Conservation (phyloP, 2,329 filamentous ascomycete genomes). For the Talaromyces rugulosus region DNA sequence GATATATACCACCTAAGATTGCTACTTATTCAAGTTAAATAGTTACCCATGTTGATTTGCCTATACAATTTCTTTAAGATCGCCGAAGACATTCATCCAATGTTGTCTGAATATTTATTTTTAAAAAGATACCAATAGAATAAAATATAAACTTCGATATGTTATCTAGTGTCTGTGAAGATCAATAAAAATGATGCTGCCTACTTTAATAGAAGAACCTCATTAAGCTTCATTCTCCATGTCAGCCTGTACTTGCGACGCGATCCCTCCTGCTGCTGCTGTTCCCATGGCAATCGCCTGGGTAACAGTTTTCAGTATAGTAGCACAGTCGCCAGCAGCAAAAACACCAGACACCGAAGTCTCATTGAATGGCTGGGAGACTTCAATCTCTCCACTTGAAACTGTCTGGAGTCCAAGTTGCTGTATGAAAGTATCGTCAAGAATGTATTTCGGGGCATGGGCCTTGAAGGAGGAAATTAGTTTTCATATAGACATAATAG, state of each 20-base stretch:
- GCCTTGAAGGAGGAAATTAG: not conserved
- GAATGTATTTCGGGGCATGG: slow-evolving; percentile 1
- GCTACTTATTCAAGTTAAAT: not conserved
- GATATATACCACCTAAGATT: not conserved
- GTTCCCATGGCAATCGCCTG: slow-evolving; percentile 7
- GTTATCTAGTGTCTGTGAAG: not conserved
- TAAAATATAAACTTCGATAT: not conserved
- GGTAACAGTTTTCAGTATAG: slow-evolving; percentile 5
- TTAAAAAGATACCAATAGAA: no score
- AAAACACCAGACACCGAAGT: slow-evolving; percentile 4
- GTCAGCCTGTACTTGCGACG: slow-evolving; percentile 3
- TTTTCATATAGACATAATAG: not conserved
- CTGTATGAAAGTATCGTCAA: slow-evolving; percentile 2
- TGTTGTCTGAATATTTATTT: no score
- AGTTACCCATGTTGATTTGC: not conserved
- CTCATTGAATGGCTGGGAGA: slow-evolving; percentile 6
- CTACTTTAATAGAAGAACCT: no score
- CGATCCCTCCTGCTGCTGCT: slow-evolving; percentile 2
- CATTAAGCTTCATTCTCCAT: not conserved
- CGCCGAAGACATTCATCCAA: not conserved
- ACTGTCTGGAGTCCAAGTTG: slow-evolving; percentile 4
- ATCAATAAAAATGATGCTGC: not conserved
- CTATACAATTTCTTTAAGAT: not conserved
- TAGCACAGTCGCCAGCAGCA: slow-evolving; percentile 7
- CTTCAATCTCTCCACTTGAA: slow-evolving; percentile 7